These are phyloP conservation scores for Chlorella sp. DNA, from an alignment of 139 green algal genomes.

Conservation along the genomic window DNA sequence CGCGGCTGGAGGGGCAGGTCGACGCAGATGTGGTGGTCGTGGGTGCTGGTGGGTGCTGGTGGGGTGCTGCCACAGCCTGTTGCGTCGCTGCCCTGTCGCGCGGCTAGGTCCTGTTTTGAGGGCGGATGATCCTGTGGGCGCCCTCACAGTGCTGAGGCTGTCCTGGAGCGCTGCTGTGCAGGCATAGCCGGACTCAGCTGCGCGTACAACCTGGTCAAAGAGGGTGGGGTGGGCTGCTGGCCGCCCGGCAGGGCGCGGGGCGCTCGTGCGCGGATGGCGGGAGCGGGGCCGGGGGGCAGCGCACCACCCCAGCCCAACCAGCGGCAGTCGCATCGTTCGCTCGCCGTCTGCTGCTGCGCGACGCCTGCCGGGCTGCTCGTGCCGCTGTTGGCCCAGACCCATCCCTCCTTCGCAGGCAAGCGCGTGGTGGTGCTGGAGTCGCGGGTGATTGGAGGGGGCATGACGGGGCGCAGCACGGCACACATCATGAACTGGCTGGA, in stretches of 20 bases:
- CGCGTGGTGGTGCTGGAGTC: slow-evolving; percentile 69
- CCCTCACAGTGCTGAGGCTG: slow-evolving; percentile 39
- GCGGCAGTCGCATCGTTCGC: not conserved
- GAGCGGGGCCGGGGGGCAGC: not conserved
- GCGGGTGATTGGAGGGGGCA: slow-evolving; percentile 48
- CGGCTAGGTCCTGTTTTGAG: not conserved
- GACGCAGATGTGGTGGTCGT: slow-evolving; percentile 56
- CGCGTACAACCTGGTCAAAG: slow-evolving; percentile 63
- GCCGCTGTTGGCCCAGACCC: not conserved
- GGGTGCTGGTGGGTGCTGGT: not conserved
- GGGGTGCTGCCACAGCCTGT: too few species aligned
- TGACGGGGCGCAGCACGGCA: slow-evolving; percentile 67
- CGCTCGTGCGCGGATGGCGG: not conserved
- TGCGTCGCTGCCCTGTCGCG: not conserved
- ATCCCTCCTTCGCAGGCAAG: slow-evolving; percentile 43
- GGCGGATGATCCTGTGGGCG: not conserved
- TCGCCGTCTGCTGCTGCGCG: not conserved
- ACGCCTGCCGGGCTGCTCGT: not conserved
- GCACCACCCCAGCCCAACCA: too few species aligned
- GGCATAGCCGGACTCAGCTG: slow-evolving; percentile 64
- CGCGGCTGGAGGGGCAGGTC: slow-evolving; percentile 39
- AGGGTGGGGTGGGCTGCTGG: slow-evolving; percentile 37
- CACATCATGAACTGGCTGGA: slow-evolving; percentile 60
- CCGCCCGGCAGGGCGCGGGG: not conserved
- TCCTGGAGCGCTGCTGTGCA: slow-evolving; percentile 66